These are phyloP conservation scores for Circinella umbellata DNA, from an alignment of 371 early-diverging fungal genomes.

Conservation along the genomic window DNA sequence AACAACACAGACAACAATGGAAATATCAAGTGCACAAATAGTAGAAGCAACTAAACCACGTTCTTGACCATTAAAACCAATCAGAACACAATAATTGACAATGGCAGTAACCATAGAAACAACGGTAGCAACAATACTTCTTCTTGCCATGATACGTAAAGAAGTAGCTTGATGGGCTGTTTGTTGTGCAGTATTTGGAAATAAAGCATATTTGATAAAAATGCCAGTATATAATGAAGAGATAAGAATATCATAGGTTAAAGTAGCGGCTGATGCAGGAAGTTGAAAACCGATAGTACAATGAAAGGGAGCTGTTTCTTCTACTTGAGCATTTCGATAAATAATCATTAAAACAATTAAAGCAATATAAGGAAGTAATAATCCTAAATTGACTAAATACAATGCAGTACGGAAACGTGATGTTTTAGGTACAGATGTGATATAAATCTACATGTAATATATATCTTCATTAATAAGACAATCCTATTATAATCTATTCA, in stretches of 20 bases:
- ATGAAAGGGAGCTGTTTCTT: constrained; percentile 28
- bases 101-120: constrained; percentile 37
- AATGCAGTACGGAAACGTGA: constrained; percentile 25
- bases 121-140: constrained; percentile 43
- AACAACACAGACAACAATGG: constrained; percentile 34
- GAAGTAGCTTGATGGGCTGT: constrained; percentile 29
- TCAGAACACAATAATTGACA: constrained; percentile 41
- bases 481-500: too few relatives aligned
- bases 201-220: constrained; percentile 41
- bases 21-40: constrained; percentile 26
- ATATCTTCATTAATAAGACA: too few relatives aligned
- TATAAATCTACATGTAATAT: constrained; percentile 21
- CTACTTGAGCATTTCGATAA: constrained; percentile 33
- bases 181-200: constrained; percentile 30
- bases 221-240: constrained; percentile 40
- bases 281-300: constrained; percentile 46
- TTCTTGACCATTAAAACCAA: constrained; percentile 32
- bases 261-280: constrained; percentile 41
- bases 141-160: constrained; percentile 44
- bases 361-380: constrained; percentile 41
- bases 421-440: constrained; percentile 30
- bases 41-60: constrained; percentile 32
- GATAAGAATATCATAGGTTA: constrained; percentile 45
- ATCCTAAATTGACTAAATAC: constrained; percentile 39
- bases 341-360: constrained; percentile 41